phyloP scores from a whole-genome alignment of 208 protist genomes.

The Trypanosoma grayi region DNA sequence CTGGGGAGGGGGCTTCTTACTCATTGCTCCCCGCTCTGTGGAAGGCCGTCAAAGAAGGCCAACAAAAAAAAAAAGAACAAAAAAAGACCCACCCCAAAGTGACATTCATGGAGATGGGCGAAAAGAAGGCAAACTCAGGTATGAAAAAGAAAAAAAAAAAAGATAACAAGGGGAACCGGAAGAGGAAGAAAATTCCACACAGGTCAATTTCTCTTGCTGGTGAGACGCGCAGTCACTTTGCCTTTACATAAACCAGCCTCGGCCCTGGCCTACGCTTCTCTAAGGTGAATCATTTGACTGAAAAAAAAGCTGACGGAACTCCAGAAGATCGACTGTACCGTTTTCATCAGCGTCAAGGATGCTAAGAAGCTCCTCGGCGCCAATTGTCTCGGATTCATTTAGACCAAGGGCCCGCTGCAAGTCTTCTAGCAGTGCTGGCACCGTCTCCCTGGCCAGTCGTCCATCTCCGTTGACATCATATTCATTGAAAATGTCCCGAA shows the following conservation, averaged over 20 bases:
- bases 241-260: conserved; percentile 3
- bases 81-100: not conserved
- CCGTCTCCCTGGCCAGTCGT: conserved; percentile 28
- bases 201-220: not conserved
- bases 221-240: not conserved
- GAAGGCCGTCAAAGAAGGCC: not conserved
- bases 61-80: not conserved
- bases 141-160: conserved; percentile 2
- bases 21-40: conserved; percentile 16
- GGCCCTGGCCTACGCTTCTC: not conserved
- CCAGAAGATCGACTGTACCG: conserved; percentile 54
- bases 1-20: conserved; percentile 29
- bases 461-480: conserved; percentile 58
- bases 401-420: conserved; percentile 45
- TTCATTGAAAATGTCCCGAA: conserved; percentile 50
- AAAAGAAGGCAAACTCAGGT: not conserved
- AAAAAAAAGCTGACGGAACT: conserved; percentile 70
- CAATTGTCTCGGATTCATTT: conserved; percentile 44
- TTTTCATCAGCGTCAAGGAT: conserved; percentile 46
- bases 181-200: not conserved
- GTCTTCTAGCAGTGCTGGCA: conserved; percentile 60
- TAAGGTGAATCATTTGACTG: conserved; percentile 23
- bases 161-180: not conserved
- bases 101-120: not conserved
- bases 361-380: conserved; percentile 46